Base-by-base conservation (phyloP, 2,329 filamentous ascomycete species). In the Plectosphaerella cucumerina region DNA sequence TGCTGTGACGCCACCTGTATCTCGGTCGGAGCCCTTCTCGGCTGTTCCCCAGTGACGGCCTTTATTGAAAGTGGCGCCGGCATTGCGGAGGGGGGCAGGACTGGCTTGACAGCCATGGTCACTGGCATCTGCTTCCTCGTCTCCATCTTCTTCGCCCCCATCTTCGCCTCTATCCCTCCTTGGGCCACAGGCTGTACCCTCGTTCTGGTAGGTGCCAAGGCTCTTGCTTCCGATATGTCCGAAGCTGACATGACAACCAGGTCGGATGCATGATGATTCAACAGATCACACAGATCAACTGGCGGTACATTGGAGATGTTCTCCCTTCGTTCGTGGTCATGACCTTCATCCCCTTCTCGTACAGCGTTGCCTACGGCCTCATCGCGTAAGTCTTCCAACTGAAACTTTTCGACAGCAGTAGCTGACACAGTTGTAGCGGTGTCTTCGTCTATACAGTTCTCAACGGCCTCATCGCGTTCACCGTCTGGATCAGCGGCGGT, bases 181-280 rank as follows among this genome's bases (percentile, higher is more conserved):
- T 90, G 86, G 86, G 87, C 87, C 1, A 90, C 87, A 0, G 87
- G 87, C 6, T 84, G 84, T 54, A 89, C 87, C 0, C 73, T 91
- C 11, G 75, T 91, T 57, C 73, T 91, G 57, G 82, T 82, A 66
- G 62, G 73, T 62, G 26, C 6, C 26, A 6, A 17, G 43, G 35
- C 5, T 11, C 26, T 11, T 18, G 39, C 10, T 18, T 42, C 17
- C 39, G 6, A 5, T 20, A 18, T 42, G n/a, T 9, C 14, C 43
- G 35, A 43, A 21, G 48, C 18, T 58, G 35, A 37, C 44, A 51
- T 42, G 52, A 31, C 23, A 34, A 23, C 1, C 46, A 82, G 79
- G 85, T 90, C 22, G 87, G 87, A 4, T 88, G 85, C 58, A 77
- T 90, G 69, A 91, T 91, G 87, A 86, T 88, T 56, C 83, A 85